Percentiles rank a stretch among this genome's conserved stretches.
These are phyloP conservation scores for Hondaea fermentalgiana DNA, from an alignment of 108 stramenopile genomes.

Conservation along the genomic window DNA sequence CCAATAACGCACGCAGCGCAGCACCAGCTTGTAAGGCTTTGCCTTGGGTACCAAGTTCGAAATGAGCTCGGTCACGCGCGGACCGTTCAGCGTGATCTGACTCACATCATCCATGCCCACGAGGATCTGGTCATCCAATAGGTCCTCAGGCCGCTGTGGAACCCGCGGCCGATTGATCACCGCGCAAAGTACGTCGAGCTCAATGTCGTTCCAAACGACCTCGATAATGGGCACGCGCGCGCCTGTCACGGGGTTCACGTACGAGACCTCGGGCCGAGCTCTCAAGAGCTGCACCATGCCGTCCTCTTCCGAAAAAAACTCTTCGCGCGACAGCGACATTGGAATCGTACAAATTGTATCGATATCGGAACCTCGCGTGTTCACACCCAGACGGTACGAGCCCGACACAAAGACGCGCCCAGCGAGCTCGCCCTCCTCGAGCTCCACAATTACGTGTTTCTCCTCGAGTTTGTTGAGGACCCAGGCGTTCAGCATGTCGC, in stretches of 20 bases:
- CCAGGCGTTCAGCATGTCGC: constrained; percentile 1
- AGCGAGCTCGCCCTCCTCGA: not conserved
- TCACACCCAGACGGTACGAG: constrained; percentile 82
- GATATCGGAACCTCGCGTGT: constrained; percentile 94
- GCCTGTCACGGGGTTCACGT: constrained; percentile 77
- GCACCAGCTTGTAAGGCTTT: constrained; percentile 56
- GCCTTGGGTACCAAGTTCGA: constrained; percentile 68
- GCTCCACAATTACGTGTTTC: not conserved
- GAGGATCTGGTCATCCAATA: constrained; percentile 83
- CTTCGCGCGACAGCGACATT: constrained; percentile 70
- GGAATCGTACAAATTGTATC: constrained; percentile 73
- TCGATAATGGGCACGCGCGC: constrained; percentile 91
- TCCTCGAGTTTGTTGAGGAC: not conserved
- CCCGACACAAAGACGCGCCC: constrained; percentile 58
- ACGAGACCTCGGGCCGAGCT: constrained; percentile 70
- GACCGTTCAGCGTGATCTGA: constrained; percentile 80
- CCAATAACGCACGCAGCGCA: constrained; percentile 80
- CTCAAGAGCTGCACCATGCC: constrained; percentile 70
- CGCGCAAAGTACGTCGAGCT: constrained; percentile 91
- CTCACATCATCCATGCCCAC: constrained; percentile 78
- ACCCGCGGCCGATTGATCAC: constrained; percentile 67
- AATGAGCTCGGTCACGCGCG: constrained; percentile 81
- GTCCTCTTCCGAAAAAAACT: constrained; percentile 66
- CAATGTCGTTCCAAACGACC: constrained; percentile 92
- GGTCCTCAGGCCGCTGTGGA: constrained; percentile 55